These are phyloP conservation scores for Erythrophleum fordii DNA, from an alignment of 306 rosid genomes.

Conservation along the genomic window DNA sequence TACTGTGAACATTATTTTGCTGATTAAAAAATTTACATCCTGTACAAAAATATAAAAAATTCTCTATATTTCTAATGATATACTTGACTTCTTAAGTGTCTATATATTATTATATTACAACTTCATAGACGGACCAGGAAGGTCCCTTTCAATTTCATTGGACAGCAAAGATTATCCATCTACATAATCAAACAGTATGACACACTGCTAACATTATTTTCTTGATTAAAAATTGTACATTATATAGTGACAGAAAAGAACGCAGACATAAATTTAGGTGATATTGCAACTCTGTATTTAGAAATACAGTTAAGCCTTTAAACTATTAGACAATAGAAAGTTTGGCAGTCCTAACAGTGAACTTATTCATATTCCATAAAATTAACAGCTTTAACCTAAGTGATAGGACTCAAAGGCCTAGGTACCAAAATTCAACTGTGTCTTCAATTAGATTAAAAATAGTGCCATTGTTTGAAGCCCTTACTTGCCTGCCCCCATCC, in stretches of 20 bases:
- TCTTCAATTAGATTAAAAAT: background rate
- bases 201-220: constrained; percentile 6
- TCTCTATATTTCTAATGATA: too few species aligned
- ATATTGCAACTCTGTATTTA: background rate
- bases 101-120: background rate
- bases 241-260: background rate
- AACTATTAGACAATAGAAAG: background rate
- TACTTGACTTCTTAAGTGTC: too few species aligned
- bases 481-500: background rate
- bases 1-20: background rate
- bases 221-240: background rate
- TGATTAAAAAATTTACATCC: too few species aligned
- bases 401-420: background rate
- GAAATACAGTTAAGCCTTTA: constrained; percentile 1
- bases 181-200: constrained; percentile 37
- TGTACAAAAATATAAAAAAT: too few species aligned
- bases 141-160: constrained; percentile 62
- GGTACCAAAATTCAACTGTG: background rate
- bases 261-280: background rate
- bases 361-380: constrained; percentile 11
- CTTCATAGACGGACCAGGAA: constrained; percentile 65
- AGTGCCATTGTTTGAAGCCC: background rate
- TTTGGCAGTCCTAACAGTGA: background rate
- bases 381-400: background rate
- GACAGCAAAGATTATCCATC: constrained; percentile 66